These are phyloP conservation scores for Takashimella tepidaria DNA, from an alignment of 1,284 basidiomycete genomes.

Conservation along the genomic window DNA sequence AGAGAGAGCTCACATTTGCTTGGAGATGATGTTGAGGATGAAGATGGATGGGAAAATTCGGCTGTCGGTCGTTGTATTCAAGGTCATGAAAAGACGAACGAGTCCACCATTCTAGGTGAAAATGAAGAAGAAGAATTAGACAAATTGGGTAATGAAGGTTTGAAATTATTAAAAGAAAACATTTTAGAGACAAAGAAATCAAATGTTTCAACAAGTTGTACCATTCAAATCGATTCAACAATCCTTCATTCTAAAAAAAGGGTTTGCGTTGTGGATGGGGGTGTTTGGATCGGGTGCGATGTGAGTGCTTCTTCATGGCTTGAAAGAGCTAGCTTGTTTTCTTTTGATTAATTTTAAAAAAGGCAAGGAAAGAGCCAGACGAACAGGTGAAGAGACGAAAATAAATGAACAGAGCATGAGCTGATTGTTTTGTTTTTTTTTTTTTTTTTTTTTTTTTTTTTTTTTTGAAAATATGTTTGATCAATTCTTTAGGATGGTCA, in stretches of 20 bases:
- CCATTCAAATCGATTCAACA: slow-evolving; percentile 61
- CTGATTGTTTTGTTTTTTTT: no score
- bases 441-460: no score
- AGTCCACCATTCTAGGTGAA: slow-evolving; percentile 2
- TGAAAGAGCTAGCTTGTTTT: no score
- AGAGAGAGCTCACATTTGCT: not conserved
- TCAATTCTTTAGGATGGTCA: slow-evolving; percentile 61
- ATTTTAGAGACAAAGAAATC: slow-evolving; percentile 52
- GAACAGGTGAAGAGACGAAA: no score
- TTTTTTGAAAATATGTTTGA: no score
- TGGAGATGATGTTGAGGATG: not conserved
- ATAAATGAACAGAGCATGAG: no score
- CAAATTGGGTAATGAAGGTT: slow-evolving; percentile 27
- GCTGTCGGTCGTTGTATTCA: not conserved
- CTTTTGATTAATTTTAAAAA: no score
- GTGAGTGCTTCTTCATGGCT: no score
- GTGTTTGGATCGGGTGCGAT: slow-evolving; percentile 72
- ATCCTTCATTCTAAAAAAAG: slow-evolving; percentile 47
- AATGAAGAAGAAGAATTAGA: slow-evolving; percentile 52
- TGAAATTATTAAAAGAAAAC: slow-evolving; percentile 57
- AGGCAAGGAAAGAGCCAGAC: no score
- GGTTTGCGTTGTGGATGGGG: slow-evolving; percentile 68
- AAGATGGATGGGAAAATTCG: not conserved
- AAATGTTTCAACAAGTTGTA: slow-evolving; percentile 76
- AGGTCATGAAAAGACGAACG: not conserved